Evolutionary conservation across 345 rosid genomes (phyloP).

Genomic region (rapeseed (Brassica napus)): DNA sequence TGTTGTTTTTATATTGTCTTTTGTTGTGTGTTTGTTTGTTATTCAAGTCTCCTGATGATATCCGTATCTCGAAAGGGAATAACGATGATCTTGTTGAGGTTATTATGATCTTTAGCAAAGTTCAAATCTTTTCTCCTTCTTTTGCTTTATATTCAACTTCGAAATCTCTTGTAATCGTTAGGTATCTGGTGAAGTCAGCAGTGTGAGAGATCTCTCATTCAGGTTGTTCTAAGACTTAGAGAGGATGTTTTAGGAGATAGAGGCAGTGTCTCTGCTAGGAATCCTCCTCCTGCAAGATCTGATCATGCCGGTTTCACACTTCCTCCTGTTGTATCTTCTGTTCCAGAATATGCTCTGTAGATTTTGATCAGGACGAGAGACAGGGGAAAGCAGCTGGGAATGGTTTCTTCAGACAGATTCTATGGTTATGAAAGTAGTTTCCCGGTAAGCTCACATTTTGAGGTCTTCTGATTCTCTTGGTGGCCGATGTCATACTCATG

Average conservation of each 20-base stretch:
- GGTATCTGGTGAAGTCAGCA: conserved; percentile 13
- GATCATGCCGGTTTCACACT: not conserved
- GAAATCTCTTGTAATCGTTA: not conserved
- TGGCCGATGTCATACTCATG: too few relatives aligned
- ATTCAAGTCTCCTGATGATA: conserved; percentile 4
- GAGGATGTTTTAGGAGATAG: not conserved
- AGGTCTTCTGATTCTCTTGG: not conserved
- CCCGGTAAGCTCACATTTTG: conserved; percentile 3
- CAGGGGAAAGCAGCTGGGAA: not conserved
- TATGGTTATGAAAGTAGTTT: not conserved
- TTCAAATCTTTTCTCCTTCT: not conserved
- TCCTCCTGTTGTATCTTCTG: not conserved
- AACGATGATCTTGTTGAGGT: conserved; percentile 7
- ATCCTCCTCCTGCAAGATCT: conserved; percentile 3
- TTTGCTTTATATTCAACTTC: not conserved
- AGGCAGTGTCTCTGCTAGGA: conserved; percentile 6
- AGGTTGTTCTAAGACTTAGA: conserved; percentile 5
- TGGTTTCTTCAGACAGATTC: conserved; percentile 4
- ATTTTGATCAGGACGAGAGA: not conserved
- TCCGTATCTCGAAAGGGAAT: not conserved
- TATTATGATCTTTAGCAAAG: not conserved
- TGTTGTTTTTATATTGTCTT: not conserved
- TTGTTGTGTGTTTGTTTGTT: not conserved
- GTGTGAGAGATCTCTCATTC: conserved; percentile 16
- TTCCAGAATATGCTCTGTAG: not conserved